Conservation (phyloP, 768 basidiomycete genomes). For the Termitomyces sp. region DNA sequence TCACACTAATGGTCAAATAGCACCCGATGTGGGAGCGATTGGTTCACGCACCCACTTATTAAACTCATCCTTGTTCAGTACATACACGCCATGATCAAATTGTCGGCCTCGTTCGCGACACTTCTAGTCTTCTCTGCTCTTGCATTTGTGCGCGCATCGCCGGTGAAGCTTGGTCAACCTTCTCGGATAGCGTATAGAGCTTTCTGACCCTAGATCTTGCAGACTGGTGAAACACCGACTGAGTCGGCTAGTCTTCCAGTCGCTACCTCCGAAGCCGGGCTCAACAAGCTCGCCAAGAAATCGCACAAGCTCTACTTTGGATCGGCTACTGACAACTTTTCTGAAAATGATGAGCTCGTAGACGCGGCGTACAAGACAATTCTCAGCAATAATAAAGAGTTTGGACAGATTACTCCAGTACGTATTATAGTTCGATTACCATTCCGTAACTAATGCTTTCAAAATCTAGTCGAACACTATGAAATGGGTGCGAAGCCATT, state of each 20-base stretch:
- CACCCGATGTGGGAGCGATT: background rate
- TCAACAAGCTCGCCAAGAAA: slow-evolving; percentile 40
- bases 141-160: slow-evolving; percentile 1
- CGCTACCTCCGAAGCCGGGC: slow-evolving; percentile 7
- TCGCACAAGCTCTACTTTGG: slow-evolving; percentile 45
- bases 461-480: slow-evolving; percentile 34
- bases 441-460: background rate
- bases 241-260: background rate
- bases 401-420: slow-evolving; percentile 42
- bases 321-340: slow-evolving; percentile 38
- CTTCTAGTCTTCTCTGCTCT: slow-evolving; percentile 17
- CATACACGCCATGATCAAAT: slow-evolving; percentile 12
- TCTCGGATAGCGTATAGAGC: background rate
- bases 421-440: background rate
- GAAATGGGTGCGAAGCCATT: slow-evolving; percentile 40
- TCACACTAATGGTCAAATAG: background rate
- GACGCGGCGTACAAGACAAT: slow-evolving; percentile 32
- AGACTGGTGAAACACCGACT: background rate
- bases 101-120: slow-evolving; percentile 18
- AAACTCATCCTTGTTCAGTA: background rate
- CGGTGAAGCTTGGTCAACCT: background rate
- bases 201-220: background rate
- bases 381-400: slow-evolving; percentile 30
- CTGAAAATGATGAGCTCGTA: slow-evolving; percentile 25
- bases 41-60: background rate